Conservation (phyloP, 805 yeast species). For the Pichia rugopelliculosa region DNA sequence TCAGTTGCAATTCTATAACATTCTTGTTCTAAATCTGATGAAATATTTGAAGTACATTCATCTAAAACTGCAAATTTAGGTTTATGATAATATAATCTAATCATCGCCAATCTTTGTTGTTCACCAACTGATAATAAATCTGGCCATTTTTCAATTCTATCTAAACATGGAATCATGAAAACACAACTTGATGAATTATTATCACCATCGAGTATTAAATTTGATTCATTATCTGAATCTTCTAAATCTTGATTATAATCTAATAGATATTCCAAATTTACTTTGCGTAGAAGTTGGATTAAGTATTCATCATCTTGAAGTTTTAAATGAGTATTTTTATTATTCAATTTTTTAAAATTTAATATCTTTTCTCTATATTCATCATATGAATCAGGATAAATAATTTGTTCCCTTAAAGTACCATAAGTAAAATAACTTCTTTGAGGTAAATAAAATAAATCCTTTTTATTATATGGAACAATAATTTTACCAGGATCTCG, state of each 20-base stretch:
- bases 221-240: slow-evolving; percentile 12
- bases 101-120: slow-evolving; percentile 90
- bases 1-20: slow-evolving; percentile 78
- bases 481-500: slow-evolving; percentile 45
- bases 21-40: slow-evolving; percentile 82
- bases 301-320: slow-evolving; percentile 39
- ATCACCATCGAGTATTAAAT: not conserved
- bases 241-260: slow-evolving; percentile 22
- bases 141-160: slow-evolving; percentile 71
- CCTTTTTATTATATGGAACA: slow-evolving; percentile 57
- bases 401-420: slow-evolving; percentile 77
- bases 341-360: slow-evolving; percentile 21
- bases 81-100: slow-evolving; percentile 80
- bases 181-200: slow-evolving; percentile 1
- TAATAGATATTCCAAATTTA: slow-evolving; percentile 54
- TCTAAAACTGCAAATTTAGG: slow-evolving; percentile 93
- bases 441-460: slow-evolving; percentile 86
- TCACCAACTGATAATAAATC: slow-evolving; percentile 87
- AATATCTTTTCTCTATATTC: slow-evolving; percentile 38
- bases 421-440: slow-evolving; percentile 81
- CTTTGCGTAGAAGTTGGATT: slow-evolving; percentile 43
- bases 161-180: slow-evolving; percentile 42
- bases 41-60: slow-evolving; percentile 92
- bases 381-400: slow-evolving; percentile 71
- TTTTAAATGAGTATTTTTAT: slow-evolving; percentile 15